These are phyloP conservation scores for Balakata baccata DNA, from an alignment of 345 rosid species.

Conservation along the genomic window DNA sequence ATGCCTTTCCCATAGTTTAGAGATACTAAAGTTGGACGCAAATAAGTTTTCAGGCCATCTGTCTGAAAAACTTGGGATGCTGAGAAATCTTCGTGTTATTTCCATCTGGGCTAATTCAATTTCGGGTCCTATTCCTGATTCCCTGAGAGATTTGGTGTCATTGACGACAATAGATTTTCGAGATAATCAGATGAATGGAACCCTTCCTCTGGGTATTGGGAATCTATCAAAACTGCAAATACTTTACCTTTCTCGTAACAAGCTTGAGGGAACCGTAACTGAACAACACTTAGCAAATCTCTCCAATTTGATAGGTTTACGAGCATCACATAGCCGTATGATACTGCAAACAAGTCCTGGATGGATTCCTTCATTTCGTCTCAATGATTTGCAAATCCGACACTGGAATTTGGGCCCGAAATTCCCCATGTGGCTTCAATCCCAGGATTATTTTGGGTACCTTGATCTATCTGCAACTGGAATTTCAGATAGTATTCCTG, in stretches of 20 bases:
- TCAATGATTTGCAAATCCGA: background rate
- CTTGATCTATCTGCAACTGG: background rate
- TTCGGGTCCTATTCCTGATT: slow-evolving; percentile 5
- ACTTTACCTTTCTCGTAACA: background rate
- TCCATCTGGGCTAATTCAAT: background rate
- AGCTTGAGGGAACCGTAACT: background rate
- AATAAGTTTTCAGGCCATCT: slow-evolving; percentile 1
- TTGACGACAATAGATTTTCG: background rate
- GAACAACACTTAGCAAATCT: slow-evolving; percentile 8
- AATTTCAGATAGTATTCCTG: slow-evolving; percentile 3
- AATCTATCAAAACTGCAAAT: slow-evolving; percentile 1
- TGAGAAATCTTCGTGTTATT: background rate
- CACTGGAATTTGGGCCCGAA: background rate
- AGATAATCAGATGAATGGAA: slow-evolving; percentile 3
- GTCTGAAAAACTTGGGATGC: background rate
- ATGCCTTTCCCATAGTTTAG: background rate
- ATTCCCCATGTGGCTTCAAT: slow-evolving; percentile 3
- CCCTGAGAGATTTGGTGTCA: background rate
- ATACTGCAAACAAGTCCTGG: background rate
- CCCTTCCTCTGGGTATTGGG: background rate
- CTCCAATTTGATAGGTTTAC: background rate
- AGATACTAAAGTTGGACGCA: background rate
- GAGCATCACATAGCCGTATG: background rate
- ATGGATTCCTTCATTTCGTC: slow-evolving; percentile 4
- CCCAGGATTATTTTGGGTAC: background rate